These are phyloP conservation scores for Niveomyces coronatus DNA, from an alignment of 2,329 filamentous ascomycete species.

Conservation along the genomic window DNA sequence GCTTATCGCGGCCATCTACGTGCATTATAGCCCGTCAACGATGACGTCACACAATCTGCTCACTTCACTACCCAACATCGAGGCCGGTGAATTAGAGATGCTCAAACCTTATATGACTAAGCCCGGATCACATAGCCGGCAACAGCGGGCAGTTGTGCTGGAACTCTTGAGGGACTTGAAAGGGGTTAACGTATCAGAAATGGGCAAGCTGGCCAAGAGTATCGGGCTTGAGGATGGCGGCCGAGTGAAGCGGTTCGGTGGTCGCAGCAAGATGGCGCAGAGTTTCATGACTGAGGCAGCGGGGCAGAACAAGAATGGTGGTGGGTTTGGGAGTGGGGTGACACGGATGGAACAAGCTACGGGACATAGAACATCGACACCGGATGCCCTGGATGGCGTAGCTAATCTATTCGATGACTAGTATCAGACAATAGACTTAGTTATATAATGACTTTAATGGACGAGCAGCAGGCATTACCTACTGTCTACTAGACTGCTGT, in stretches of 20 bases:
- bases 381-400: slow-evolving; percentile 44
- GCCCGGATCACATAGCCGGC: slow-evolving; percentile 52
- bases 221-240: slow-evolving; percentile 23
- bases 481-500: no score
- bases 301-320: slow-evolving; percentile 20
- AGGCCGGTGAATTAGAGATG: slow-evolving; percentile 53
- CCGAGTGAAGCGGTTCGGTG: slow-evolving; percentile 31
- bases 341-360: slow-evolving; percentile 18
- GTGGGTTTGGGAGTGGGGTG: no score
- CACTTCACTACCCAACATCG: slow-evolving; percentile 70
- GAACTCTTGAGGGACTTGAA: slow-evolving; percentile 79
- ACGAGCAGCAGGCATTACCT: no score
- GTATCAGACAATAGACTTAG: no score
- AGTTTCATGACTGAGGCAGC: slow-evolving; percentile 50
- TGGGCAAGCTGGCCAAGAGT: slow-evolving; percentile 66
- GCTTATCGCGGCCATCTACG: slow-evolving; percentile 76
- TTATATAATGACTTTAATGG: no score
- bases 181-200: slow-evolving; percentile 85
- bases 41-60: slow-evolving; percentile 64
- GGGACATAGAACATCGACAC: slow-evolving; percentile 27
- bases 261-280: slow-evolving; percentile 51
- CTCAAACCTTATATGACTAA: slow-evolving; percentile 51
- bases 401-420: slow-evolving; percentile 39
- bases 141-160: slow-evolving; percentile 71
- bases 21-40: slow-evolving; percentile 61